A percentile compares a stretch with the other conserved stretches of the same genome.
These are phyloP conservation scores for Trichosanthes truncata DNA, from an alignment of 306 rosid species.

Conservation along the genomic window DNA sequence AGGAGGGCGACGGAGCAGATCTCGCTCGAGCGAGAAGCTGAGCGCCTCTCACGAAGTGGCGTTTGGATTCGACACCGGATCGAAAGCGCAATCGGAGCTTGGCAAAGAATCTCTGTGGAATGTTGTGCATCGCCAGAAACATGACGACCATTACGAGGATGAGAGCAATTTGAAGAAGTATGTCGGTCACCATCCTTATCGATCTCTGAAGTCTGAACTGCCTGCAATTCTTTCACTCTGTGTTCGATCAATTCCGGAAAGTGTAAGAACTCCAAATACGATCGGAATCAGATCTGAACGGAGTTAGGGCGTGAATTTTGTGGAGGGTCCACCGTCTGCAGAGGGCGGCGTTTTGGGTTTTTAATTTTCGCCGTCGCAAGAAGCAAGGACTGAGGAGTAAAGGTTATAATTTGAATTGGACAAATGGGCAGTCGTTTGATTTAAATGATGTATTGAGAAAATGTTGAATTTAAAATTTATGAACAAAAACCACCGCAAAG, in stretches of 20 bases:
- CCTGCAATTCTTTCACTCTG: neutral
- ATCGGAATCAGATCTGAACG: neutral
- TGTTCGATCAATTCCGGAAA: neutral
- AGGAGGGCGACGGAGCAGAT: constrained; percentile 30
- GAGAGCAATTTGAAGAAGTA: constrained; percentile 42
- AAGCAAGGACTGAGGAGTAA: neutral
- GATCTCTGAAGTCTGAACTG: neutral
- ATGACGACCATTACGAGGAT: constrained; percentile 25
- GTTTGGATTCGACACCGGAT: constrained; percentile 42
- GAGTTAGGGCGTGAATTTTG: neutral
- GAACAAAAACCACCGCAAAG: too few species aligned
- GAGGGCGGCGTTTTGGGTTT: neutral
- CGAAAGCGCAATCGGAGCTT: constrained; percentile 40
- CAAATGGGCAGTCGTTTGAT: too few species aligned
- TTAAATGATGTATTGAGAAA: too few species aligned
- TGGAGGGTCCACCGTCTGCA: neutral
- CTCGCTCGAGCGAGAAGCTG: constrained; percentile 60
- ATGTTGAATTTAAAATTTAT: too few species aligned
- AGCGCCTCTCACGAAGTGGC: constrained; percentile 78
- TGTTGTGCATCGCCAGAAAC: constrained; percentile 51
- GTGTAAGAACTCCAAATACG: neutral
- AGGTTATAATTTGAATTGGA: neutral
- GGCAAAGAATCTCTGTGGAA: constrained; percentile 43
- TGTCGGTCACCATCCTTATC: constrained; percentile 38
- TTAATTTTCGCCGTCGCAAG: neutral